phyloP scores from a whole-genome alignment of 495 filamentous ascomycete species.

The Entonaema liquescens region DNA sequence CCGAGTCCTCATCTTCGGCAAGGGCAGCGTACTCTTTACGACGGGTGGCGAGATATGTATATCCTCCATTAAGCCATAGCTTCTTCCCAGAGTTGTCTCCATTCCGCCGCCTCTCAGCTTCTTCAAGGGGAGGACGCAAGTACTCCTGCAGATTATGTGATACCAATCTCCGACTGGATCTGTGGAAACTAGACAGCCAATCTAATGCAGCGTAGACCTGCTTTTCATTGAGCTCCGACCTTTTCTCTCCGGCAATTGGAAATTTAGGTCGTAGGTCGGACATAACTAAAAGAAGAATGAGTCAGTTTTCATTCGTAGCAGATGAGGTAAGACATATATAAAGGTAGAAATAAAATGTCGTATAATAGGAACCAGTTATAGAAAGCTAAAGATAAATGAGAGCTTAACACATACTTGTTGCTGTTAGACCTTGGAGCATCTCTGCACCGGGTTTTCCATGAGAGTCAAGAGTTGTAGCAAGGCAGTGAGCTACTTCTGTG shows the following conservation, averaged over 20 bases:
- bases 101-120: constrained; percentile 29
- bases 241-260: neutral
- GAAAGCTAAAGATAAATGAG: neutral
- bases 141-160: constrained; percentile 25
- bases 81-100: constrained; percentile 24
- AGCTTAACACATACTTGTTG: constrained; percentile 23
- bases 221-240: constrained; percentile 28
- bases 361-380: neutral
- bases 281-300: neutral
- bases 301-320: neutral
- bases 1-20: constrained; percentile 35
- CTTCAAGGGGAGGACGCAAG: constrained; percentile 50
- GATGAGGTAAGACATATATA: too few relatives aligned
- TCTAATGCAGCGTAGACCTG: constrained; percentile 47
- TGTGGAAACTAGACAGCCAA: constrained; percentile 56
- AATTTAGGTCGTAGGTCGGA: neutral
- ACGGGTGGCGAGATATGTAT: constrained; percentile 58
- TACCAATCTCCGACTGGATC: constrained; percentile 41
- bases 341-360: neutral
- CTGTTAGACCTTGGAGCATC: constrained; percentile 47
- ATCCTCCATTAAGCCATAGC: constrained; percentile 57
- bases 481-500: constrained; percentile 43
- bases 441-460: constrained; percentile 38
- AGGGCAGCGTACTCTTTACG: constrained; percentile 48
- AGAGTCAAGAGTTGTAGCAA: constrained; percentile 43